phyloP scores from a whole-genome alignment of 805 yeast species.

The Zygosaccharomyces gambellarensis region DNA sequence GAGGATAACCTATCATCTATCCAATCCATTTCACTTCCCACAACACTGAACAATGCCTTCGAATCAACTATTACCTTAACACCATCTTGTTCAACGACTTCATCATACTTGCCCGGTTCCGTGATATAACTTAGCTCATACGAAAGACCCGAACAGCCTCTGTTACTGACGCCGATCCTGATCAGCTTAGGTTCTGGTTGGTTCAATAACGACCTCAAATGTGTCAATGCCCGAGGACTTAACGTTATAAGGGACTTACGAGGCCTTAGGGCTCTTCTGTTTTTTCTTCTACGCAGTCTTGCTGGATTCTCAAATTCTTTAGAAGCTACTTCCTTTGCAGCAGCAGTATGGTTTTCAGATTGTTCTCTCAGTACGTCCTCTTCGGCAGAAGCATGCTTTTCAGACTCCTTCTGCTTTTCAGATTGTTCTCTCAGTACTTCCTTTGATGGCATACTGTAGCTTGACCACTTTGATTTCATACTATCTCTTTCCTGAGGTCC shows the following conservation, averaged over 20 bases:
- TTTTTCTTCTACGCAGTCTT: constrained; percentile 39
- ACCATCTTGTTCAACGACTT: constrained; percentile 87
- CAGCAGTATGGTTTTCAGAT: constrained; percentile 28
- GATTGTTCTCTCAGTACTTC: constrained; percentile 45
- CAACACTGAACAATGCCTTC: constrained; percentile 90
- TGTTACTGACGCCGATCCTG: constrained; percentile 87
- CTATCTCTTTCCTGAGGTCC: constrained; percentile 1
- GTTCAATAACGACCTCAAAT: constrained; percentile 59
- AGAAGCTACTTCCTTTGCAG: constrained; percentile 13
- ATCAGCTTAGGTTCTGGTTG: constrained; percentile 87
- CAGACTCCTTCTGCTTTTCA: constrained; percentile 18
- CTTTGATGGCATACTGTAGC: constrained; percentile 44
- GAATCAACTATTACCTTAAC: constrained; percentile 91
- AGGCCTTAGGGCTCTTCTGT: constrained; percentile 62
- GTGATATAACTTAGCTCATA: constrained; percentile 88
- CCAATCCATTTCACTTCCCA: constrained; percentile 99
- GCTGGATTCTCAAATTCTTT: constrained; percentile 10
- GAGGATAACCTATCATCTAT: constrained; percentile 85
- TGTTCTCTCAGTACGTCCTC: constrained; percentile 45
- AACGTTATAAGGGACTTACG: constrained; percentile 85
- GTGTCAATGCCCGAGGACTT: constrained; percentile 68
- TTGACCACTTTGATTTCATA: constrained; percentile 36
- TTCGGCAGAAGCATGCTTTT: constrained; percentile 13
- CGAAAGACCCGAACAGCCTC: constrained; percentile 95
- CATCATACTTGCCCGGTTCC: constrained; percentile 92